These are phyloP conservation scores for Sporothrix inflata DNA, from an alignment of 2,329 filamentous ascomycete genomes.

Conservation along the genomic window DNA sequence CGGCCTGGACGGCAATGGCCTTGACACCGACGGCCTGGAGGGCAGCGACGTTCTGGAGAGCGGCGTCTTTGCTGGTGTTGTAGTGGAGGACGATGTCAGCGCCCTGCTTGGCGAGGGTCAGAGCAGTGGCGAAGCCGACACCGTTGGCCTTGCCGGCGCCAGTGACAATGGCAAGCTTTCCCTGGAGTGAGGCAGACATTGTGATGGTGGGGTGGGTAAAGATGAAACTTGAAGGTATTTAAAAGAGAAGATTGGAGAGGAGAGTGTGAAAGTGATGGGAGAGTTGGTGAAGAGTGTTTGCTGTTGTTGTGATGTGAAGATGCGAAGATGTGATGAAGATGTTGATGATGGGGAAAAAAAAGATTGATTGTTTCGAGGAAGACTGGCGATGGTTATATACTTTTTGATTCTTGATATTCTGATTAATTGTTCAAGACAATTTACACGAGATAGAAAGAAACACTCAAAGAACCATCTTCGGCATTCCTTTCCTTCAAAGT, in stretches of 20 bases:
- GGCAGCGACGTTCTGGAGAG: constrained; percentile 26
- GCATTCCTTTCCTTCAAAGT: background rate
- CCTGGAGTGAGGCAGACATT: constrained; percentile 30
- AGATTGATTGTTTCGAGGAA: background rate
- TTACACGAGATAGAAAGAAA: no score
- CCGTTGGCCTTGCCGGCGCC: constrained; percentile 34
- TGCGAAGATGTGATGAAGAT: background rate
- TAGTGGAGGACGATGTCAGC: constrained; percentile 34
- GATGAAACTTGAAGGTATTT: background rate
- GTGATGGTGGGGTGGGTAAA: background rate
- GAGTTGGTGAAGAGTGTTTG: background rate
- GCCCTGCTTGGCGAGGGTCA: constrained; percentile 31
- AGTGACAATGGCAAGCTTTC: constrained; percentile 34
- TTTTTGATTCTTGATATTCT: no score
- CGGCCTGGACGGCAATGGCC: constrained; percentile 32
- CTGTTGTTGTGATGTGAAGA: background rate
- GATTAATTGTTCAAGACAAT: no score
- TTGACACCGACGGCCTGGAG: constrained; percentile 29
- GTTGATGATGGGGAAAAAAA: background rate
- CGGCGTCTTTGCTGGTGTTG: constrained; percentile 31
- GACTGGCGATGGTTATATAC: background rate
- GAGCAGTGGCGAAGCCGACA: constrained; percentile 33
- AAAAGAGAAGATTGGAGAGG: background rate
- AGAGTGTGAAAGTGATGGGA: background rate
- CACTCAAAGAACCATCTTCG: background rate